Evolutionary conservation across 2,329 filamentous ascomycete species (phyloP).

Genomic region (Ophiostoma tasmaniense): DNA sequence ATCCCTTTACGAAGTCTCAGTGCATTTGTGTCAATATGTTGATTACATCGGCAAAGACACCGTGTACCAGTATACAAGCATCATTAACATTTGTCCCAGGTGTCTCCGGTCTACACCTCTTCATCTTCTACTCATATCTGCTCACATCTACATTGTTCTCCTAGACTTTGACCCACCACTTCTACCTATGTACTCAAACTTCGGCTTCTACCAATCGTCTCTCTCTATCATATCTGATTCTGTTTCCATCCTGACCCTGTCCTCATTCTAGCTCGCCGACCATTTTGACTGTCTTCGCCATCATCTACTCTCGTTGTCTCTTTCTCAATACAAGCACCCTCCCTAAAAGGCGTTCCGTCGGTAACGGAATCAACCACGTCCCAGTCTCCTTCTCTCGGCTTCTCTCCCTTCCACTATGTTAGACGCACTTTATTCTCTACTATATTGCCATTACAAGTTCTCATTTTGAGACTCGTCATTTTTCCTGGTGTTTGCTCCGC

Average conservation of each 20-base stretch:
- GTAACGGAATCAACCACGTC: conserved; percentile 1
- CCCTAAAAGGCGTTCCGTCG: background rate
- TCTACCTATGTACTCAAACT: no score
- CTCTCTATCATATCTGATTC: background rate
- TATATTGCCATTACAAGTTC: background rate
- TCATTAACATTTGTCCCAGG: no score
- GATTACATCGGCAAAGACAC: background rate
- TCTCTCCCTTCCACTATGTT: background rate
- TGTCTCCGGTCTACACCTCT: no score
- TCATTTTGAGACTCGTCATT: background rate
- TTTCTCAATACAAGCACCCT: background rate
- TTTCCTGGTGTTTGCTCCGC: background rate
- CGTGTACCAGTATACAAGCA: background rate
- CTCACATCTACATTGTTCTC: background rate
- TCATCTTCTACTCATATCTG: no score
- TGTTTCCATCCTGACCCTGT: background rate
- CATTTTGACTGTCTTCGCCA: background rate
- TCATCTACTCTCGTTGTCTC: background rate
- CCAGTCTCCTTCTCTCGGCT: background rate
- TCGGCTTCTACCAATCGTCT: no score
- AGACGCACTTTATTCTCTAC: background rate
- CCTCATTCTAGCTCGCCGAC: background rate
- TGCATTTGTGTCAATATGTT: background rate
- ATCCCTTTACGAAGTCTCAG: background rate
- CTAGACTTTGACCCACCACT: background rate